Conservation (phyloP, 768 basidiomycete genomes). For the Mycena indigotica region DNA sequence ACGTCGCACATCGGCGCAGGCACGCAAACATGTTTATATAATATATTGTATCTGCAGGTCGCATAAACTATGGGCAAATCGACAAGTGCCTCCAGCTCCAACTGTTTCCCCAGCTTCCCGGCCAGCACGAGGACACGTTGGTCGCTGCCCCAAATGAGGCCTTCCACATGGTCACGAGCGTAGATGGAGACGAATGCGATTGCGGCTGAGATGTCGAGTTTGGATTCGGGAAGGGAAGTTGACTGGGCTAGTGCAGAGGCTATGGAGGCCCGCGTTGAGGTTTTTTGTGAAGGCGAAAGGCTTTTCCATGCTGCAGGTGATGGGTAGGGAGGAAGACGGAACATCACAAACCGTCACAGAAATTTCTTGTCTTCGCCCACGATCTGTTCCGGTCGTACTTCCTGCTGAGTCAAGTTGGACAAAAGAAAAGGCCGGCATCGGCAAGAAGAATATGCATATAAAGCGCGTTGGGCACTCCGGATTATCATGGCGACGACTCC, state of each 20-base stretch:
- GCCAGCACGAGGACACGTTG: conserved; percentile 57
- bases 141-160: conserved; percentile 51
- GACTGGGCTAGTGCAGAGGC: conserved; percentile 48
- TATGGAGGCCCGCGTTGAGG: conserved; percentile 31
- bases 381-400: no score
- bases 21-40: no score
- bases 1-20: no score
- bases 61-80: conserved; percentile 66
- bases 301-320: conserved; percentile 36
- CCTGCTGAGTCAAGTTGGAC: no score
- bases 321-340: conserved; percentile 33
- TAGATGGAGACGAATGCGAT: conserved; percentile 59
- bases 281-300: conserved; percentile 25
- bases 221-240: conserved; percentile 49
- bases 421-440: no score
- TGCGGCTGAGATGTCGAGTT: conserved; percentile 48
- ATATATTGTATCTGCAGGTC: no score
- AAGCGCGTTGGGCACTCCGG: background rate
- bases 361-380: no score
- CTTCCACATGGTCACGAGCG: conserved; percentile 55
- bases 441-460: background rate
- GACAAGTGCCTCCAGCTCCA: conserved; percentile 59
- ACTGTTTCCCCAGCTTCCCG: conserved; percentile 47
- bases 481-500: background rate
- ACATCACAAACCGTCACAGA: background rate